Conservation (phyloP, 2,329 filamentous ascomycete genomes). For the Herpotrichia juniperi region DNA sequence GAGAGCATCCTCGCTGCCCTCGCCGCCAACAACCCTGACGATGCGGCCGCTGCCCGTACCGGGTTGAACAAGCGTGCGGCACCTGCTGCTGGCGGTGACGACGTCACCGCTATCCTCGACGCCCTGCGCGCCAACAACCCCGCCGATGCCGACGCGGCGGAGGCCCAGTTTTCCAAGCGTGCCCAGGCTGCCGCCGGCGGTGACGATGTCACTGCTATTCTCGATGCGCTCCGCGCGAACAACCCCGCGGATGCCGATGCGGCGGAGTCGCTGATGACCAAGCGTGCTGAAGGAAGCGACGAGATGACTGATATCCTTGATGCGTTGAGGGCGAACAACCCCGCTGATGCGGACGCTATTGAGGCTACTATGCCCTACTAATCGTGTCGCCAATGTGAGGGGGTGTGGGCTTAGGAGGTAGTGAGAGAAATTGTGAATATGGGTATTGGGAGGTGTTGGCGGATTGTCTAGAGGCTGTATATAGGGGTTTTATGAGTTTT, state of each 20-base stretch:
- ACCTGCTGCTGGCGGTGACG: conserved; percentile 8
- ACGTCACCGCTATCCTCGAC: conserved; percentile 32
- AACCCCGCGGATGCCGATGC: conserved; percentile 27
- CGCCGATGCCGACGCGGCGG: conserved; percentile 15
- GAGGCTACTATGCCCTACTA: background rate
- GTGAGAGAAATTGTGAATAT: background rate
- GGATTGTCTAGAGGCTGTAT: background rate
- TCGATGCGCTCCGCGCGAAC: conserved; percentile 23
- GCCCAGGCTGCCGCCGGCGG: conserved; percentile 1
- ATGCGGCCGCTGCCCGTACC: conserved; percentile 3
- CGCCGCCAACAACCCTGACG: conserved; percentile 33
- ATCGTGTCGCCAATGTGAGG: background rate
- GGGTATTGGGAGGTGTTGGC: background rate
- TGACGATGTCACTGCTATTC: conserved; percentile 24
- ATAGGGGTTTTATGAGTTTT: background rate
- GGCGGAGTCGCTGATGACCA: background rate
- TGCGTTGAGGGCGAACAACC: conserved; percentile 25
- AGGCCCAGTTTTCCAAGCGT: conserved; percentile 7
- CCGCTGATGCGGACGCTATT: conserved; percentile 23
- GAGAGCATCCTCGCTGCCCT: conserved; percentile 35
- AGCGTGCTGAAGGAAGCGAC: conserved; percentile 1
- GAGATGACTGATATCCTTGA: conserved; percentile 25
- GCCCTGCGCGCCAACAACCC: conserved; percentile 36
- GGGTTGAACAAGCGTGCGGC: too few relatives aligned
- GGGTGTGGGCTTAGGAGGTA: background rate